Evolutionary conservation across 148 eudicot genomes (phyloP).

Genomic region (Chenopodium quinoa): DNA sequence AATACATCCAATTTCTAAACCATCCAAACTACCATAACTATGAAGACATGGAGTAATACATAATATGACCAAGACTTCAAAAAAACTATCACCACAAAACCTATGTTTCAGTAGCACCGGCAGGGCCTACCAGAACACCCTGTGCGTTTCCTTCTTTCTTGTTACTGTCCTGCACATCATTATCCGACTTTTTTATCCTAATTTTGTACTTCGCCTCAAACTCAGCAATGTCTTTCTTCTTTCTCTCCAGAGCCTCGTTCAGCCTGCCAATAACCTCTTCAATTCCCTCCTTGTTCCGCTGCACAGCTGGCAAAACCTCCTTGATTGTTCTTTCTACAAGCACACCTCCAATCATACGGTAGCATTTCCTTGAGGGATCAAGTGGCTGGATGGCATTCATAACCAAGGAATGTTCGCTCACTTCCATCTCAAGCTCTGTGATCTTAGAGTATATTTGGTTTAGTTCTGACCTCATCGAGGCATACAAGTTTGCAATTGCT

Average conservation of each 20-base stretch:
- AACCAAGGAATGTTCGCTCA: constrained; percentile 80
- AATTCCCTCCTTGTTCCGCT: constrained; percentile 78
- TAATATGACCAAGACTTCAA: background rate
- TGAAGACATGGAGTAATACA: background rate
- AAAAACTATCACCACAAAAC: background rate
- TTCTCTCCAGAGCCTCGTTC: constrained; percentile 67
- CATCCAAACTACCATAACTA: background rate
- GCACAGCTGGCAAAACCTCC: constrained; percentile 91
- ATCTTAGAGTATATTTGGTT: constrained; percentile 84
- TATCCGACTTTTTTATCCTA: constrained; percentile 64
- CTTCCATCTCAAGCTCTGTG: constrained; percentile 96
- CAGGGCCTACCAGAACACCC: constrained; percentile 94
- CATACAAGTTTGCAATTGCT: constrained; percentile 75
- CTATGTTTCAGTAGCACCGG: constrained; percentile 47
- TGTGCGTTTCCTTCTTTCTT: constrained; percentile 85
- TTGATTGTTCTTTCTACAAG: constrained; percentile 86
- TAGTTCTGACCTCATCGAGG: constrained; percentile 70
- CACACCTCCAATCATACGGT: constrained; percentile 91
- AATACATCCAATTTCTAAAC: background rate
- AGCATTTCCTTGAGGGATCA: constrained; percentile 82
- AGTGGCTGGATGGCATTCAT: constrained; percentile 84
- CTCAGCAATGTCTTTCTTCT: constrained; percentile 78
- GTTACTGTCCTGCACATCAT: constrained; percentile 49
- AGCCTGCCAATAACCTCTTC: constrained; percentile 83
- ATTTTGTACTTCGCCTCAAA: constrained; percentile 84